Base-by-base conservation (phyloP, 2,329 filamentous ascomycete species). In the Fusarium sp. region DNA sequence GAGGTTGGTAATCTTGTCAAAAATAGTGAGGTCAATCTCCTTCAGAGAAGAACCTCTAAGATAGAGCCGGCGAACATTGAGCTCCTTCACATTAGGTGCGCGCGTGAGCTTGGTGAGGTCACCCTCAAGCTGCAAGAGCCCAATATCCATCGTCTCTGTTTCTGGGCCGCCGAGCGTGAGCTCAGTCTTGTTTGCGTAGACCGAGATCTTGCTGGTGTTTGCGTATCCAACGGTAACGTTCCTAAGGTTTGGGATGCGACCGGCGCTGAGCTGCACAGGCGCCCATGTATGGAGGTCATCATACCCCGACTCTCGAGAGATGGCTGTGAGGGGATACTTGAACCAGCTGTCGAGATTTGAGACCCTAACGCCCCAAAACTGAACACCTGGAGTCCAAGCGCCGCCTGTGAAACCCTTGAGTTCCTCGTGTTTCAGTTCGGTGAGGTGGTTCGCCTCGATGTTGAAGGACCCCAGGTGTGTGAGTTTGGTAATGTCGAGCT, bases 261-360 rank as follows among this genome's bases (percentile, higher is more conserved):
- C n/a, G 38, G 37, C 52, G 4, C 35, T 20, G 22, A 74, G 66
- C 12, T 33, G 25, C 22, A 74, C 56, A 17, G 57, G 20, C 1
- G 54, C 62, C 37, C 61, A 52, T 4, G 47, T 6, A 7, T 1
- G 22, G 12, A 43, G 17, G 27, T 6, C 3, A 12, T 30, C 25
- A 32, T 52, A 52, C 10, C 7, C 25, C 30, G 25, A n/a, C n/a
- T 30, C 27, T 11, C 27, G 47, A 27, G 27, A 3, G 7, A 14
- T 72, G 52, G n/a, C 58, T 58, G 7, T n/a, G 15, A 74, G 65
- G n/a, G 72, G 72, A 37, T 73, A 61, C 38, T 40, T 70, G 63
- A 67, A 74, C 63, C 70, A 74, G 63, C 70, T 74, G 60, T 74
- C 70, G n/a, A 74, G 43, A 4, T 65, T 66, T 15, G 52, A 45